phyloP scores from a whole-genome alignment of 495 filamentous ascomycete genomes.

The Hypomontagnella monticulosa region DNA sequence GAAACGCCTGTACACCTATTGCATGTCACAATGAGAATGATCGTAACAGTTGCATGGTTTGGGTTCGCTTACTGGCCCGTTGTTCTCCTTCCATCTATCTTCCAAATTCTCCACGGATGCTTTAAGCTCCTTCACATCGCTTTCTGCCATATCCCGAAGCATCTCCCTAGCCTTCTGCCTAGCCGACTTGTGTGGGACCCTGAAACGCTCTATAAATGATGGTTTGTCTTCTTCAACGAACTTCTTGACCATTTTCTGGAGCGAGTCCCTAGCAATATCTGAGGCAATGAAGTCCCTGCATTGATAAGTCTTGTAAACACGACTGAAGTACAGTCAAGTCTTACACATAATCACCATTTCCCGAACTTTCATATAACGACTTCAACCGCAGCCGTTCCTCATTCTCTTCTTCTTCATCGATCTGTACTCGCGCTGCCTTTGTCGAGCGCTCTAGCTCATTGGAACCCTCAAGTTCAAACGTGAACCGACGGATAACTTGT shows the following conservation, averaged over 20 bases:
- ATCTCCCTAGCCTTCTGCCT: background rate
- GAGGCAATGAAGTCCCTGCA: conserved; percentile 7
- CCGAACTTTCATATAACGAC: background rate
- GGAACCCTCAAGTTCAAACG: conserved; percentile 1
- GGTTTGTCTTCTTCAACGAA: conserved; percentile 15
- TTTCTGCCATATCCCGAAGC: conserved; percentile 4
- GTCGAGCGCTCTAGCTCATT: conserved; percentile 13
- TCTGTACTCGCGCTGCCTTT: conserved; percentile 5
- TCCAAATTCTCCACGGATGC: conserved; percentile 2
- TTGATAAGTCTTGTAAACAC: background rate
- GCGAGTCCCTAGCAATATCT: conserved; percentile 1
- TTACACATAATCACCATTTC: conserved; percentile 4
- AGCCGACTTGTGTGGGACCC: conserved; percentile 6
- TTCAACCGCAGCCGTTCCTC: conserved; percentile 1
- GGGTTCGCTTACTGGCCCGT: background rate
- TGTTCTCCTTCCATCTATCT: conserved; percentile 11
- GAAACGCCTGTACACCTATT: conserved; percentile 5
- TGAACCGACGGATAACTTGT: conserved; percentile 12
- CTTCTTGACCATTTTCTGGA: conserved; percentile 9
- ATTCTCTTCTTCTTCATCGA: conserved; percentile 4
- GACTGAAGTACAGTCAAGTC: background rate
- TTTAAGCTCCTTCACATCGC: conserved; percentile 1
- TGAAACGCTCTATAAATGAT: conserved; percentile 8
- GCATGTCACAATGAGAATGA: background rate
- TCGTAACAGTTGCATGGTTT: no score